Percentiles rank a stretch among this genome's conserved stretches.
Evolutionary conservation across 2,329 filamentous ascomycete genomes (phyloP).

Genomic region (Monosporascus ibericus): DNA sequence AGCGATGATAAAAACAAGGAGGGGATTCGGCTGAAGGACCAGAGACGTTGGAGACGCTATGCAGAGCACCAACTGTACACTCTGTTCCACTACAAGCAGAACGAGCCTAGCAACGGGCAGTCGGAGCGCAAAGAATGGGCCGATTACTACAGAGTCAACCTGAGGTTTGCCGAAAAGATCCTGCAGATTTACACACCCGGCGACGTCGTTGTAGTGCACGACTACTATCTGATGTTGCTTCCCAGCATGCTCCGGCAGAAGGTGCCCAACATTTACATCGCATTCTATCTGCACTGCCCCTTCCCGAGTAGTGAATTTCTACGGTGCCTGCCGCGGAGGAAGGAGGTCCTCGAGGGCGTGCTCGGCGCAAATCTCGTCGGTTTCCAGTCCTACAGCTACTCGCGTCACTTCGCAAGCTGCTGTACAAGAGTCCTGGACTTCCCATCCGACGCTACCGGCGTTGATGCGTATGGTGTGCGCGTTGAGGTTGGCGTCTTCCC

Average conservation of each 20-base stretch:
- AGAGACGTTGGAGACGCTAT: slow-evolving; percentile 81
- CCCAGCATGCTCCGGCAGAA: slow-evolving; percentile 84
- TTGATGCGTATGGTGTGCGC: slow-evolving; percentile 82
- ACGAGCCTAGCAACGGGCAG: slow-evolving; percentile 80
- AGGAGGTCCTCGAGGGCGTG: slow-evolving; percentile 84
- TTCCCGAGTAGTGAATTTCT: slow-evolving; percentile 97
- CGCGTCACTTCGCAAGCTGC: slow-evolving; percentile 88
- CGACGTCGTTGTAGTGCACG: slow-evolving; percentile 87
- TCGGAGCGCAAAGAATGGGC: slow-evolving; percentile 79
- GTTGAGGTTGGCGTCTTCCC: slow-evolving; percentile 91
- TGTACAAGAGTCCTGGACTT: slow-evolving; percentile 90
- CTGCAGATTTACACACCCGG: slow-evolving; percentile 85
- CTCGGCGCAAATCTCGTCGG: slow-evolving; percentile 88
- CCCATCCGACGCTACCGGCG: slow-evolving; percentile 74
- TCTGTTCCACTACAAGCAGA: slow-evolving; percentile 92
- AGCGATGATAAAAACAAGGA: slow-evolving; percentile 60
- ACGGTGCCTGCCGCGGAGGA: slow-evolving; percentile 78
- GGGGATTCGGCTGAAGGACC: slow-evolving; percentile 72
- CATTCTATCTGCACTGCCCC: slow-evolving; percentile 89
- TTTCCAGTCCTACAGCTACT: slow-evolving; percentile 94
- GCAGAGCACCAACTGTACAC: slow-evolving; percentile 90
- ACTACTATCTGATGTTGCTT: slow-evolving; percentile 87
- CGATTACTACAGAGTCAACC: slow-evolving; percentile 90
- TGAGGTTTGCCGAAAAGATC: slow-evolving; percentile 85
- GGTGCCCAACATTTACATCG: slow-evolving; percentile 83